Conservation (phyloP, 116 monocot genomes). For the Iris pallida region DNA sequence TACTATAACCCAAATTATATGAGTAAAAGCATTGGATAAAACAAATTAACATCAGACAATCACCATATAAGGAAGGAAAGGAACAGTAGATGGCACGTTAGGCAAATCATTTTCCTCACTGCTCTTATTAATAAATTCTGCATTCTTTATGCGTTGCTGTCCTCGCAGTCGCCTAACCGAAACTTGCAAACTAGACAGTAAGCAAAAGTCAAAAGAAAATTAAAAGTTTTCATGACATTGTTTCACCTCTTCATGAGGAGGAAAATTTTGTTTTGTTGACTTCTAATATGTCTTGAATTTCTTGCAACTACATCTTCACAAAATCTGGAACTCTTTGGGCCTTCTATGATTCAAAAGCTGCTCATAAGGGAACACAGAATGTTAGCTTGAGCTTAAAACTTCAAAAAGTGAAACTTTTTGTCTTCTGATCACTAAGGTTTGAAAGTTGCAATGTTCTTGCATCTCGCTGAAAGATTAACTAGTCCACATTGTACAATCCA, state of each 20-base stretch:
- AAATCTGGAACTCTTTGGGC: conserved; percentile 87
- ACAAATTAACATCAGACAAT: conserved; percentile 10
- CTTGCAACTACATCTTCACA: conserved; percentile 74
- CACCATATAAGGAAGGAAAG: conserved; percentile 69
- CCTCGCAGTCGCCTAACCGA: conserved; percentile 85
- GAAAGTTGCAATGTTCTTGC: too few relatives aligned
- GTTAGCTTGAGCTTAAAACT: background rate
- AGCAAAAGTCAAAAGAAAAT: background rate
- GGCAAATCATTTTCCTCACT: conserved; percentile 82
- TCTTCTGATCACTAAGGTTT: background rate
- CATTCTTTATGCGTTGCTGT: conserved; percentile 73
- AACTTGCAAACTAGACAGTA: background rate
- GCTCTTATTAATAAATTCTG: conserved; percentile 28
- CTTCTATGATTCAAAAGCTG: conserved; percentile 98
- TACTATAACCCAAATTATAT: too few relatives aligned
- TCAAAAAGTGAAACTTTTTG: background rate
- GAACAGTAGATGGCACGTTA: conserved; percentile 82
- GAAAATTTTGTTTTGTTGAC: conserved; percentile 87
- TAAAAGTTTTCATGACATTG: too few relatives aligned
- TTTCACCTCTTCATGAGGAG: conserved; percentile 94
- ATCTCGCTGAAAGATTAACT: too few relatives aligned
- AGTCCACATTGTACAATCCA: background rate
- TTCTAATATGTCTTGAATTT: conserved; percentile 84
- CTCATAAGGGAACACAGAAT: background rate
- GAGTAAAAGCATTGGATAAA: too few relatives aligned